Percentiles rank a stretch among this genome's conserved stretches.
Evolutionary conservation across 2,329 filamentous ascomycete genomes (phyloP).

Genomic region (Stagonosporopsis tanaceti): DNA sequence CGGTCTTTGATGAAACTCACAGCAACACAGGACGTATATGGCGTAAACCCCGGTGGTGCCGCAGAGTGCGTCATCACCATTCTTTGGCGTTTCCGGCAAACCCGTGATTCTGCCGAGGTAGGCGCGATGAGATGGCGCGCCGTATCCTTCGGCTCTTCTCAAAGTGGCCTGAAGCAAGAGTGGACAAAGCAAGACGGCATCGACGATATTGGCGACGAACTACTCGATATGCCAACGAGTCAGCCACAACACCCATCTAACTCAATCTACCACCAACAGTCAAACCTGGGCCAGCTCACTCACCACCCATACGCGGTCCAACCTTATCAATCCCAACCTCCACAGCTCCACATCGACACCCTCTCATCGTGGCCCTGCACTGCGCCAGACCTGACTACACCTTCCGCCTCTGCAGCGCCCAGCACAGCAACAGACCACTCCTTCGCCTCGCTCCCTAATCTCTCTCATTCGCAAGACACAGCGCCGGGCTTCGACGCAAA

Average conservation of each 20-base stretch:
- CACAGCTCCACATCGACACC: slow-evolving; percentile 38
- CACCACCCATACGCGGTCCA: slow-evolving; percentile 27
- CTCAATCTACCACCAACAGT: slow-evolving; percentile 26
- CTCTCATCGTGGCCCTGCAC: slow-evolving; percentile 31
- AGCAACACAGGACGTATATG: slow-evolving; percentile 54
- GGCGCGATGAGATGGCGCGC: slow-evolving; percentile 49
- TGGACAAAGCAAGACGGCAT: slow-evolving; percentile 27
- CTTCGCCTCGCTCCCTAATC: slow-evolving; percentile 33
- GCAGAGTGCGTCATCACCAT: slow-evolving; percentile 45
- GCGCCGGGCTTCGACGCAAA: slow-evolving; percentile 37
- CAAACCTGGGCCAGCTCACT: slow-evolving; percentile 24
- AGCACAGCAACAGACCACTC: slow-evolving; percentile 39
- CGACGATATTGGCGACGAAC: slow-evolving; percentile 19
- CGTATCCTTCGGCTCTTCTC: slow-evolving; percentile 30
- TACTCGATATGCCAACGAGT: not conserved
- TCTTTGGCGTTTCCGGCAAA: slow-evolving; percentile 51
- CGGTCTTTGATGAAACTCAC: slow-evolving; percentile 48
- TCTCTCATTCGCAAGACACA: slow-evolving; percentile 33
- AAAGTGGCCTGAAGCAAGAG: slow-evolving; percentile 15
- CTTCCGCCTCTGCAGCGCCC: slow-evolving; percentile 31
- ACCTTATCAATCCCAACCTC: slow-evolving; percentile 22
- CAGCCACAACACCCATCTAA: not conserved
- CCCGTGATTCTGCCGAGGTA: slow-evolving; percentile 31
- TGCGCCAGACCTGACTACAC: slow-evolving; percentile 32
- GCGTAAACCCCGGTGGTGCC: slow-evolving; percentile 36